Evolutionary conservation across 495 filamentous ascomycete species (phyloP), one percentile per base, ranked within the genome.

Genomic region (Penicillium parvum): DNA sequence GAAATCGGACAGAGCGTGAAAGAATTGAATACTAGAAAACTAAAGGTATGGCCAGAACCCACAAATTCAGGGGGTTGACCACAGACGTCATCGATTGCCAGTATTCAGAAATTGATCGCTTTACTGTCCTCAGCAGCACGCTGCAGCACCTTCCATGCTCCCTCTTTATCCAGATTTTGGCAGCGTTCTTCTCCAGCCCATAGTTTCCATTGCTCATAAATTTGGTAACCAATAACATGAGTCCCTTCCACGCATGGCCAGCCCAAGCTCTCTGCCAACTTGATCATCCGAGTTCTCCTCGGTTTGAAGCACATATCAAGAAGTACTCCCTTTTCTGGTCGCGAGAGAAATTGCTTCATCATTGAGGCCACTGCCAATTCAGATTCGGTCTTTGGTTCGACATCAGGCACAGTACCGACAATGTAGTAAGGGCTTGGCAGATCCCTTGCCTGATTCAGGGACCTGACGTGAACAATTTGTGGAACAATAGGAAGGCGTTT

Each of bases 281-380:
- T 67, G 1, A 71, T 73, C 41, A 83, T 73, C 41, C 66, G 66
- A 0, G 83, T 86, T 41, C 72, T 69, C 0, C 79, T 76, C 1
- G 83, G 82, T 49, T 85, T 81, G 53, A 84, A 86, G 60, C 82
- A 85, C 82, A 87, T 86, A 58, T 87, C 82, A 47, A 84, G 55
- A 37, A 86, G 69, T 4, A 74, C 75, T 0, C 82, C 83, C 55
- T 81, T 81, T 16, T 50, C 20, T 0, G 38, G 20, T 10, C 49
- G 25, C 2, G 49, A 52, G 20, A 80, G 53, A 41, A 85, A 69
- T n/a, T 63, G 59, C 52, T 79, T 66, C 9, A 74, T 53, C 10
- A 85, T 68, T 1, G 47, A 48, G 33, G 79, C 61, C 17, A 73
- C 70, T 14, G 55, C 47, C 26, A 66, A 64, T 66, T 86, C 82